phyloP scores from a whole-genome alignment of 768 basidiomycete species.

The button mushroom (Agaricus bisporus) region DNA sequence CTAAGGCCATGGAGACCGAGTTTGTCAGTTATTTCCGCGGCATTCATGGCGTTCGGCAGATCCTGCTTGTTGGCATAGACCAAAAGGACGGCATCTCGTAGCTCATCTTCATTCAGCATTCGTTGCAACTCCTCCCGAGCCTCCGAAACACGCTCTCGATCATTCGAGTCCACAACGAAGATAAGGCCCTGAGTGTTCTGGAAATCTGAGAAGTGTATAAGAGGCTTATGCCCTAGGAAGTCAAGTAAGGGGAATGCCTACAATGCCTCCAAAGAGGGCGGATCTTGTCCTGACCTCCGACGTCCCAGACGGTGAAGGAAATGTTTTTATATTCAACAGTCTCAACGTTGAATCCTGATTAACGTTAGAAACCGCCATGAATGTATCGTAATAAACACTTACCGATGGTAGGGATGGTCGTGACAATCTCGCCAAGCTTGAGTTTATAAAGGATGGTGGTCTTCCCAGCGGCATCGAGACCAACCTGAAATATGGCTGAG shows the following conservation, averaged over 20 bases:
- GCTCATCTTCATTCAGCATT: conserved; percentile 99
- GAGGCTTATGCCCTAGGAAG: conserved; percentile 1
- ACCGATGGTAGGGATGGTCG: conserved; percentile 99
- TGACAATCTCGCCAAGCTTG: conserved; percentile 99
- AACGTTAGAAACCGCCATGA: conserved; percentile 16
- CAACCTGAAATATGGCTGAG: conserved; percentile 55
- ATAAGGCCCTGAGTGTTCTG: conserved; percentile 99
- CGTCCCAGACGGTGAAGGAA: conserved; percentile 99
- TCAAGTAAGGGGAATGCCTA: conserved; percentile 38
- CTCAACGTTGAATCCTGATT: conserved; percentile 98
- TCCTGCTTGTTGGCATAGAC: conserved; percentile 99
- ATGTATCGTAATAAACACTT: conserved; percentile 25
- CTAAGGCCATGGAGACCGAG: conserved; percentile 96
- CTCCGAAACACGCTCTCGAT: conserved; percentile 98
- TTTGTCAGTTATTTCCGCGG: conserved; percentile 98
- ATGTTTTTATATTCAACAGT: conserved; percentile 99
- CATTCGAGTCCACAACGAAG: conserved; percentile 99
- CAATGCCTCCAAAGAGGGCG: conserved; percentile 99
- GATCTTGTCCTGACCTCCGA: conserved; percentile 99
- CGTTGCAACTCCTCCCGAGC: conserved; percentile 98
- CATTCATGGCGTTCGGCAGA: conserved; percentile 99
- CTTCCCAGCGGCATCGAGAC: conserved; percentile 99
- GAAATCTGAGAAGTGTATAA: conserved; percentile 67
- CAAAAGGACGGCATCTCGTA: conserved; percentile 95
- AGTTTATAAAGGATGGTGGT: conserved; percentile 99